These are phyloP conservation scores for Arachis stenosperma DNA, from an alignment of 306 rosid species.

Conservation along the genomic window DNA sequence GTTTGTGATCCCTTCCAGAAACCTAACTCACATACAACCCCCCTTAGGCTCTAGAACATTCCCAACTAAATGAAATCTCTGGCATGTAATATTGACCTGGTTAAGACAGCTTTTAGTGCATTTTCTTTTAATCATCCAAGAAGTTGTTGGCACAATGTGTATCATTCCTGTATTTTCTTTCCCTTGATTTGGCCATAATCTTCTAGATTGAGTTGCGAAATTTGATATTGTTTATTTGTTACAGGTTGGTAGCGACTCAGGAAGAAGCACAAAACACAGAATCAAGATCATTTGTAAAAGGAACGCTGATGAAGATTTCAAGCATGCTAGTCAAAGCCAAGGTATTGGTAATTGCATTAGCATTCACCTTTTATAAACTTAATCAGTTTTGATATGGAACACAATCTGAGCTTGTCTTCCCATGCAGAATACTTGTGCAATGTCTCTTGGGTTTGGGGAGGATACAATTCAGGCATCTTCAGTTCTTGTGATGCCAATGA, in stretches of 20 bases:
- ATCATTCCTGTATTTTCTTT: background rate
- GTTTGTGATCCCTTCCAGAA: no score
- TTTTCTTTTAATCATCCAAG: background rate
- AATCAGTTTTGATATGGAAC: background rate
- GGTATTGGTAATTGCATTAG: conserved; percentile 49
- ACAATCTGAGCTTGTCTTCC: conserved; percentile 27
- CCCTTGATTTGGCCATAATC: background rate
- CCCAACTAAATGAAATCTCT: no score
- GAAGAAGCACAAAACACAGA: conserved; percentile 68
- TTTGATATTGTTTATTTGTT: conserved; percentile 21
- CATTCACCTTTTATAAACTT: conserved; percentile 1
- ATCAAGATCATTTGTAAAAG: conserved; percentile 56
- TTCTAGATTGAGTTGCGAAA: background rate
- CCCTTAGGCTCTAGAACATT: background rate
- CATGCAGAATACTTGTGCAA: conserved; percentile 72
- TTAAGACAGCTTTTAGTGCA: background rate
- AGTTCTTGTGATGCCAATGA: conserved; percentile 95
- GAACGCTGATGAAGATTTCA: conserved; percentile 55
- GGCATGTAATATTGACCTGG: background rate
- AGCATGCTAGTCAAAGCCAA: conserved; percentile 75
- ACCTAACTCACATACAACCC: no score
- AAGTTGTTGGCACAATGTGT: background rate
- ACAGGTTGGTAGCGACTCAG: conserved; percentile 59
- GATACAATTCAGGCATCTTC: conserved; percentile 89
- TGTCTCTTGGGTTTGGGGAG: conserved; percentile 86